A percentile compares a stretch with the other conserved stretches of the same genome.
phyloP scores from a whole-genome alignment of 2,329 filamentous ascomycete species.

The Alternaria postmessia region DNA sequence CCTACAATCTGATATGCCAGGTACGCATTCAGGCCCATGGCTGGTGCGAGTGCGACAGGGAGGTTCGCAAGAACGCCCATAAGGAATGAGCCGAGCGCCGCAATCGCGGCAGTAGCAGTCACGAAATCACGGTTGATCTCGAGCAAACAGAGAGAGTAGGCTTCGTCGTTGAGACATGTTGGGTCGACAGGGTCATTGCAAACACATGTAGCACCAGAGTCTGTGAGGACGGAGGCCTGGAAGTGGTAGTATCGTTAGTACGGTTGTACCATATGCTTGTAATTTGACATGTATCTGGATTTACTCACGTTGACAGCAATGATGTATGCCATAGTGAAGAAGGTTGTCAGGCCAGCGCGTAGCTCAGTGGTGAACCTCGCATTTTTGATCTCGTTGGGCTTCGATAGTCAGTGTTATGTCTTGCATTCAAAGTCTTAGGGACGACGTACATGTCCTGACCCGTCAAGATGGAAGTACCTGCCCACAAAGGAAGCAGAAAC shows the following conservation, averaged over 20 bases:
- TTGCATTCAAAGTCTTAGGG: background rate
- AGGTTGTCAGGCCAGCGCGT: slow-evolving; percentile 80
- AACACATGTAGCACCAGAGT: slow-evolving; percentile 78
- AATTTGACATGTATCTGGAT: background rate
- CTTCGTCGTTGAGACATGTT: slow-evolving; percentile 62
- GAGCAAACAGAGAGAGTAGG: slow-evolving; percentile 69
- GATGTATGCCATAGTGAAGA: slow-evolving; percentile 63
- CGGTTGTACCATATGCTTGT: slow-evolving; percentile 41
- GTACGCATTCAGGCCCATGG: slow-evolving; percentile 88
- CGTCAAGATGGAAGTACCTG: slow-evolving; percentile 75
- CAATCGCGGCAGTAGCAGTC: slow-evolving; percentile 84
- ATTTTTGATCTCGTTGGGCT: slow-evolving; percentile 75
- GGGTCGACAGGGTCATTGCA: slow-evolving; percentile 64
- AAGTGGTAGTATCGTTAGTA: background rate
- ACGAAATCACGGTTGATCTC: slow-evolving; percentile 78
- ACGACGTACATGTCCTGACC: slow-evolving; percentile 78
- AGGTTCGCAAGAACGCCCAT: slow-evolving; percentile 86
- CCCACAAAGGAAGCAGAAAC: slow-evolving; percentile 47
- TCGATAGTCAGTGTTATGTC: slow-evolving; percentile 21
- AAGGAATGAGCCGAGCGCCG: slow-evolving; percentile 78
- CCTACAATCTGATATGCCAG: slow-evolving; percentile 85
- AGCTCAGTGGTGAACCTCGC: slow-evolving; percentile 84
- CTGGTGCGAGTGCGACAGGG: slow-evolving; percentile 75
- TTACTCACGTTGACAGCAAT: slow-evolving; percentile 66
- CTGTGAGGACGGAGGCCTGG: slow-evolving; percentile 68